phyloP scores from a whole-genome alignment of 305 asterid species.

The Fraxinus latifolia region DNA sequence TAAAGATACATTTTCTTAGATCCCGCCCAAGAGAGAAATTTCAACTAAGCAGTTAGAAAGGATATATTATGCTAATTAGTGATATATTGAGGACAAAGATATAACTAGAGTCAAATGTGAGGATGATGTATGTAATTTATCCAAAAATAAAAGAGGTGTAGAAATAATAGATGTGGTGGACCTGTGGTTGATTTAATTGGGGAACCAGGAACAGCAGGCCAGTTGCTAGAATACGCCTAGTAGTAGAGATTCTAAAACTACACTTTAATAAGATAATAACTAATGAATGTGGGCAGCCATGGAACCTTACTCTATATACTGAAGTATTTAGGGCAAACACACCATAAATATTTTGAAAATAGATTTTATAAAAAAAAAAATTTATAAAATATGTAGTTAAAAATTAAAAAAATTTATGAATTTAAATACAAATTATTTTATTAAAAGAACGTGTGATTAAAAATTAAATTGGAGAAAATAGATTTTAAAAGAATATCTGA shows the following conservation, averaged over 20 bases:
- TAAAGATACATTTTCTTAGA: not conserved
- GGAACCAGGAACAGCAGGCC: conserved; percentile 2
- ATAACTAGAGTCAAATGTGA: not conserved
- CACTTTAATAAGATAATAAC: conserved; percentile 19
- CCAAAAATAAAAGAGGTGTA: conserved; percentile 9
- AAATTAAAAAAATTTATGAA: too few species aligned
- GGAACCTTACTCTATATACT: not conserved
- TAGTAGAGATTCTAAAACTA: conserved; percentile 18
- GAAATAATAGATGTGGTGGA: not conserved
- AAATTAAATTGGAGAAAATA: not conserved
- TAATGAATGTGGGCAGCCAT: conserved; percentile 23
- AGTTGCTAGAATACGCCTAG: conserved; percentile 33
- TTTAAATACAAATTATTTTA: not conserved
- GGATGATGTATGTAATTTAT: not conserved
- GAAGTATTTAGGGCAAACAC: not conserved
- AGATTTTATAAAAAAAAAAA: too few species aligned
- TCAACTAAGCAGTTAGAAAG: not conserved
- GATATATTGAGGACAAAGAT: not conserved
- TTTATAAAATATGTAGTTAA: not conserved
- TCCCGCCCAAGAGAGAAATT: not conserved
- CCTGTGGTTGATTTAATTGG: conserved; percentile 19
- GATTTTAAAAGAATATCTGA: not conserved
- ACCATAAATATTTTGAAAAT: not conserved
- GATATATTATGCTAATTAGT: not conserved
- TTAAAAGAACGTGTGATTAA: not conserved